Evolutionary conservation across 495 filamentous ascomycete species (phyloP), one percentile per base, ranked within the genome.

Genomic region (Podospora didyma): DNA sequence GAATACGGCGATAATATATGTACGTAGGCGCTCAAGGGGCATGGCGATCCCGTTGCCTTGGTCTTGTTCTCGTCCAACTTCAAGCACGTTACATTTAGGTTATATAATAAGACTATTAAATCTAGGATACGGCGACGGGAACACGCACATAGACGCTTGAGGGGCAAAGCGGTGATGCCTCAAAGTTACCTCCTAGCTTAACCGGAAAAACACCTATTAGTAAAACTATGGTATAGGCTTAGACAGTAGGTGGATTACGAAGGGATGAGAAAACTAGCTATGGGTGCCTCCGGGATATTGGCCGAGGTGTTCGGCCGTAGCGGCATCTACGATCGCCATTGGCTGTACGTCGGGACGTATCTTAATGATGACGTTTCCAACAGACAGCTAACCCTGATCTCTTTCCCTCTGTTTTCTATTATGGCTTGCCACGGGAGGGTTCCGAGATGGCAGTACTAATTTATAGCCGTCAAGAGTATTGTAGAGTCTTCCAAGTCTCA

Each of bases 221-320:
- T n/a, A 37, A 55, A 3, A 34, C 22, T 55, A 48, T n/a, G n/a
- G n/a, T n/a, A n/a, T n/a, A n/a, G n/a, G n/a, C n/a, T n/a, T n/a
- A n/a, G n/a, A n/a, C n/a, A 68, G 46, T n/a, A n/a, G n/a, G n/a
- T n/a, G n/a, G n/a, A n/a, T n/a, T n/a, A n/a, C n/a, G n/a, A n/a
- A n/a, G n/a, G n/a, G n/a, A n/a, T n/a, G n/a, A n/a, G n/a, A n/a
- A n/a, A n/a, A n/a, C n/a, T n/a, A n/a, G n/a, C n/a, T n/a, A n/a
- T 69, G 62, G 68, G 63, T 72, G 59, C 70, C 68, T 58, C 58
- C 56, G 53, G 61, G 63, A 11, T 71, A 56, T 66, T 64, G 58
- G 56, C 41, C 60, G 51, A 55, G 6, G 31, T 44, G 31, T 61
- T 66, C 54, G 17, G 67, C 59, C 21, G 46, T 62, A 35, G 56